Conservation (phyloP, 371 early-diverging fungal species). For the Conidiobolus incongruus region DNA sequence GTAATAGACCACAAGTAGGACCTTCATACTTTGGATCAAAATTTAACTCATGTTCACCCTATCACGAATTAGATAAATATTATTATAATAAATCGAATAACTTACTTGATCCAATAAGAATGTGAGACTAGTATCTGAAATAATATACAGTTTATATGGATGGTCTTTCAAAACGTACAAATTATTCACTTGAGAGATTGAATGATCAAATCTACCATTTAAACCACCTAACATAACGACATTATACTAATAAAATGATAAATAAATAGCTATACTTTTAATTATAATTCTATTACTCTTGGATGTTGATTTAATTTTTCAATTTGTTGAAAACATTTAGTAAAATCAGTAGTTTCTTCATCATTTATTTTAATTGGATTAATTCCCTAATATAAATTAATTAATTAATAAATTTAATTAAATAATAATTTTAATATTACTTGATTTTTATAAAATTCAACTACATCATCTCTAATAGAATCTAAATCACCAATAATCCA, state of each 20-base stretch:
- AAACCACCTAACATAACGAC: conserved; percentile 60
- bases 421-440: conserved; percentile 8
- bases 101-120: conserved; percentile 38
- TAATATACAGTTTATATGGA: conserved; percentile 25
- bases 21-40: conserved; percentile 44
- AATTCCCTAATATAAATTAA: conserved; percentile 15
- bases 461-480: conserved; percentile 41
- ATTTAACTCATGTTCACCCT: conserved; percentile 42
- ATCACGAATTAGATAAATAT: not conserved
- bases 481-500: conserved; percentile 71
- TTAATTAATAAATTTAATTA: not conserved
- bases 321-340: conserved; percentile 41
- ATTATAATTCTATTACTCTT: not conserved
- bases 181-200: conserved; percentile 46
- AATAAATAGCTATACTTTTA: not conserved
- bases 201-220: conserved; percentile 81
- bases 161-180: conserved; percentile 26
- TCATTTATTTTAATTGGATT: conserved; percentile 20
- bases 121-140: conserved; percentile 48
- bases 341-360: conserved; percentile 66
- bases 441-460: conserved; percentile 30
- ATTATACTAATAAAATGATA: conserved; percentile 13
- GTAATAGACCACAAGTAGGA: conserved; percentile 73
- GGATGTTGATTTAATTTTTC: conserved; percentile 3
- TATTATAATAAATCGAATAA: not conserved